Evolutionary conservation across 2,329 filamentous ascomycete genomes (phyloP), one percentile per base, ranked within the genome.

Genomic region (Blastomyces percursus): DNA sequence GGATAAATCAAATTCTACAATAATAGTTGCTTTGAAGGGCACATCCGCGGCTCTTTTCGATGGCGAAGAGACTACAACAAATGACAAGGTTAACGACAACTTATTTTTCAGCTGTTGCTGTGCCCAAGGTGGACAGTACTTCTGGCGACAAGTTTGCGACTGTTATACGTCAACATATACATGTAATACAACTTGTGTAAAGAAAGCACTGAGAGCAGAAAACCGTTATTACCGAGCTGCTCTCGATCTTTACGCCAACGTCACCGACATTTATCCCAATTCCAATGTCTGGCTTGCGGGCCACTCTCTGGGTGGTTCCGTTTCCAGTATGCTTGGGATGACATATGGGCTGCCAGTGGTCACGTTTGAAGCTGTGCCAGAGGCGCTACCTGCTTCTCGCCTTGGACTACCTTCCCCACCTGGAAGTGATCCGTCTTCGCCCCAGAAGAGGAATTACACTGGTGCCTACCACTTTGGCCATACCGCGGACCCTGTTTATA

Each of bases 61-160:
- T 73, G 94, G 94, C n/a, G 89, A 93, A 46, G 93, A 92, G 60
- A 97, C 94, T 1, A 97, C 93, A 0, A 96, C 91, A 32, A 96
- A 96, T 68, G 94, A 99, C 78, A 99, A 99, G 78, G 81, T 92
- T 71, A 99, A 97, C 73, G 94, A 99, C 76, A 99, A 99, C 72
- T 81, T 99, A 11, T 96, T 96, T 76, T 96, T 96, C 78, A 96
- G 92, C 72, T 99, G 94, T 77, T 99, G 94, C 75, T 99, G 94
- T 76, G 94, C 86, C 3, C 91, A 96, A 76, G 92, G 95, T 69
- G 91, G 92, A 0, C 90, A 91, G 66, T 91, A 87, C 77, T 85
- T 91, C 19, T 96, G 91, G 87, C 87, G 89, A 64, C 88, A 95
- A 72, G 91, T 96, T 62, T 99, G 94, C 76, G 89, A 96, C 73